Evolutionary conservation across 805 yeast species (phyloP).

Genomic region (Kregervanrija delftensis): DNA sequence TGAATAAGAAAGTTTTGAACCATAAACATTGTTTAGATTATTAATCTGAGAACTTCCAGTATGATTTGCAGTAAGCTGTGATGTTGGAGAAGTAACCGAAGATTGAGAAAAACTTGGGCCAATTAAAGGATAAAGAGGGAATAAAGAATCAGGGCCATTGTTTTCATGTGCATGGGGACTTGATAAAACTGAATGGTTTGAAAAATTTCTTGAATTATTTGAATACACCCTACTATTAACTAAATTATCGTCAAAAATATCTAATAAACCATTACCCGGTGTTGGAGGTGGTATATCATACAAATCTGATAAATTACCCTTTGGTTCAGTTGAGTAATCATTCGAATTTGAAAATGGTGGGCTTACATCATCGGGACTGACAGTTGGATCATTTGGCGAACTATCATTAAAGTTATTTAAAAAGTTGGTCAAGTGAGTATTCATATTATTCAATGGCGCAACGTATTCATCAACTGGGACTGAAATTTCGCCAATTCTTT

Average conservation of each 20-base stretch:
- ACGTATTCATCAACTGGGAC: constrained; percentile 31
- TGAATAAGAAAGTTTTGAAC: constrained; percentile 14
- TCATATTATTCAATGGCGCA: constrained; percentile 31
- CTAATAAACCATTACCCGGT: constrained; percentile 27
- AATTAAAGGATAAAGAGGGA: constrained; percentile 27
- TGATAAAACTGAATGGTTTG: constrained; percentile 13
- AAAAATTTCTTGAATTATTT: constrained; percentile 6
- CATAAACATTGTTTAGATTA: constrained; percentile 5
- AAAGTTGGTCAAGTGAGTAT: constrained; percentile 24
- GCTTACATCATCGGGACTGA: constrained; percentile 6
- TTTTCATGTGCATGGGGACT: constrained; percentile 12
- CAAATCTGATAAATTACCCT: constrained; percentile 6
- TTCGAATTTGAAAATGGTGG: not conserved
- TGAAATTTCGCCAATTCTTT: constrained; percentile 26
- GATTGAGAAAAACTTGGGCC: constrained; percentile 24
- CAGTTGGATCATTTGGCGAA: constrained; percentile 5
- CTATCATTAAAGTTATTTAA: constrained; percentile 16
- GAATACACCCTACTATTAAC: constrained; percentile 2
- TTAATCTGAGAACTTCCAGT: constrained; percentile 3
- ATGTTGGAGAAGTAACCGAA: constrained; percentile 8
- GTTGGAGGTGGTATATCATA: constrained; percentile 18
- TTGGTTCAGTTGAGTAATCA: no score
- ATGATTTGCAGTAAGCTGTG: constrained; percentile 6
- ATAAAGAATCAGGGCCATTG: constrained; percentile 23
- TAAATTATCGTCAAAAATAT: constrained; percentile 20